Evolutionary conservation across 116 monocot genomes (phyloP), one percentile per base, ranked within the genome.

Genomic region (Zostera marina): DNA sequence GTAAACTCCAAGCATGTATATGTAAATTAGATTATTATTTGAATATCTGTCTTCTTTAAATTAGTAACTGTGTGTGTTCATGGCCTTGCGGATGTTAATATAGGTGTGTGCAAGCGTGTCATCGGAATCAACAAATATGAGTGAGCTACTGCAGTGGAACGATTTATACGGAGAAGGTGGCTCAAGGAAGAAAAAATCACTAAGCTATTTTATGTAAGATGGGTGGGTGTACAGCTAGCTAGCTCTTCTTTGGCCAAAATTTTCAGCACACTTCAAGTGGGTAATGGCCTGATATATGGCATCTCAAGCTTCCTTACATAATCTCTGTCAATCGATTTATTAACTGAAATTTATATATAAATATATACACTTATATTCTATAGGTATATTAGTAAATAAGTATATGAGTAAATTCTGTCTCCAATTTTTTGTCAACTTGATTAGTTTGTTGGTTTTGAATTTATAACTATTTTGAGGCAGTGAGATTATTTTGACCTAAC

Each of bases 161-260:
- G 85, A 91, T 38, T 23, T 82, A n/a, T 91, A 85, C 45, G 91
- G 85, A 2, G 91, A 91, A 72, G 91, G 91, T 20, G 91, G 91
- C 44, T 91, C 91, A 2, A 72, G 85, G 67, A 85, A 80, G 75
- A 91, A 80, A 69, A 79, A 62, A 58, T 70, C 77, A 11, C 75
- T 85, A 25, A 85, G 82, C 71, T 91, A 85, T 52, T 85, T 85
- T 53, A 85, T 85, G 85, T 91, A 77, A 43, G 42, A 49, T 46
- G 4, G 52, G 4, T 22, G 41, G 22, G 5, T 47, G 25, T 66
- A 55, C 62, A 73, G 61, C 54, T 42, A 21, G 44, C 25, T 13
- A 14, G 22, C 62, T 47, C 32, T 58, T n/a, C 41, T 14, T 58
- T 15, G 39, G 19, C 38, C 3, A 15, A 58, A 20, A 19, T 8